Percentiles rank a stretch among this genome's conserved stretches.
Conservation (phyloP, 192 early-diverging fungal genomes). For the Backusella sp. region DNA sequence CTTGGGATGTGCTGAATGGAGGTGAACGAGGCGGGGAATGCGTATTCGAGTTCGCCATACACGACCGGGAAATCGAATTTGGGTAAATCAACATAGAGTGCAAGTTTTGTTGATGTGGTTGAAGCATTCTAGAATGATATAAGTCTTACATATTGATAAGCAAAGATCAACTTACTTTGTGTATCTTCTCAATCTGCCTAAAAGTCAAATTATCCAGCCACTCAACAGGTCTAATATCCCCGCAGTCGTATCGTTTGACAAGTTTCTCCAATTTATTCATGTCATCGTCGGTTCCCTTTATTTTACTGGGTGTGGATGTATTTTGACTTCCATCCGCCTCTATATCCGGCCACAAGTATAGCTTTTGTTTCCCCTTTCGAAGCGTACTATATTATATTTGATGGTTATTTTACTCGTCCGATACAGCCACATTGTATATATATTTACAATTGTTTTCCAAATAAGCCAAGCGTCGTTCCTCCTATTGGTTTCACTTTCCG, state of each 20-base stretch:
- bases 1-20: background rate
- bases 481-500: slow-evolving; percentile 73
- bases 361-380: slow-evolving; percentile 82
- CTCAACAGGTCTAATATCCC: slow-evolving; percentile 81
- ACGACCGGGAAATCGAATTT: slow-evolving; percentile 98
- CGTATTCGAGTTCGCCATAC: slow-evolving; percentile 77
- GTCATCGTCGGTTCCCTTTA: slow-evolving; percentile 49
- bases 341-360: slow-evolving; percentile 63
- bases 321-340: slow-evolving; percentile 62
- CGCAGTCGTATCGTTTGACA: slow-evolving; percentile 82
- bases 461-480: slow-evolving; percentile 75
- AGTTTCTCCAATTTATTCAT: slow-evolving; percentile 87
- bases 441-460: slow-evolving; percentile 72
- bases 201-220: slow-evolving; percentile 94
- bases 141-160: background rate
- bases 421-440: background rate
- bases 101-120: slow-evolving; percentile 57
- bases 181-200: slow-evolving; percentile 83
- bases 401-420: background rate
- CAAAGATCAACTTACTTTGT: slow-evolving; percentile 48
- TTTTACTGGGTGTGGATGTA: slow-evolving; percentile 56
- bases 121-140: slow-evolving; percentile 17
- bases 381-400: slow-evolving; percentile 57
- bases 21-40: background rate
- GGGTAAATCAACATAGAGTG: slow-evolving; percentile 87